These are phyloP conservation scores for Scutellaria minor DNA, from an alignment of 257 asterid genomes.

Conservation along the genomic window DNA sequence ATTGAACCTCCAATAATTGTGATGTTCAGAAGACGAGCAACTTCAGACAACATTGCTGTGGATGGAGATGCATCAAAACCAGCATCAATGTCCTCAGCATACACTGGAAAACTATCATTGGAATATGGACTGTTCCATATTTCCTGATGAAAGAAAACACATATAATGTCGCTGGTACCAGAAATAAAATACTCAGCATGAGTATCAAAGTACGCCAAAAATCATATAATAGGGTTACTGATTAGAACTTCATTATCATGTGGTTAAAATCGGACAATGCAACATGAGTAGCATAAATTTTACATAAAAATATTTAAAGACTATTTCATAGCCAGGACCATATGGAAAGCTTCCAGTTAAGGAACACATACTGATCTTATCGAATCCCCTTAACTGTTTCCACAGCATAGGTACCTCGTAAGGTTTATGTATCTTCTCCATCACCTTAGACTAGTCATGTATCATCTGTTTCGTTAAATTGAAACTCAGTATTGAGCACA, in stretches of 20 bases:
- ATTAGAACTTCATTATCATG: not conserved
- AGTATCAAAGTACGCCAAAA: not conserved
- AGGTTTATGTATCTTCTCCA: not conserved
- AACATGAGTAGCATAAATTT: conserved; percentile 8
- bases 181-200: not conserved
- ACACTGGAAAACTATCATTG: conserved; percentile 88
- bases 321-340: not conserved
- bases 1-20: conserved; percentile 94
- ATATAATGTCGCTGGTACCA: not conserved
- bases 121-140: conserved; percentile 98
- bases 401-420: not conserved
- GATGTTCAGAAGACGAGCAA: conserved; percentile 66
- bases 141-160: conserved; percentile 60
- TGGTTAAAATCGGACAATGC: not conserved
- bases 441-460: conserved; percentile 21
- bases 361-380: not conserved
- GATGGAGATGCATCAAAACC: conserved; percentile 90
- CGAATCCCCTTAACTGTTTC: not conserved
- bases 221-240: not conserved
- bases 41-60: conserved; percentile 90
- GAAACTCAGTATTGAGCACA: not conserved
- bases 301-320: not conserved
- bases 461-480: not conserved
- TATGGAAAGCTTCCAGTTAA: not conserved
- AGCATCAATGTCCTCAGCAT: conserved; percentile 96